These are phyloP conservation scores for Mycosarcoma maydis DNA, from an alignment of 1,284 basidiomycete species.

Conservation along the genomic window DNA sequence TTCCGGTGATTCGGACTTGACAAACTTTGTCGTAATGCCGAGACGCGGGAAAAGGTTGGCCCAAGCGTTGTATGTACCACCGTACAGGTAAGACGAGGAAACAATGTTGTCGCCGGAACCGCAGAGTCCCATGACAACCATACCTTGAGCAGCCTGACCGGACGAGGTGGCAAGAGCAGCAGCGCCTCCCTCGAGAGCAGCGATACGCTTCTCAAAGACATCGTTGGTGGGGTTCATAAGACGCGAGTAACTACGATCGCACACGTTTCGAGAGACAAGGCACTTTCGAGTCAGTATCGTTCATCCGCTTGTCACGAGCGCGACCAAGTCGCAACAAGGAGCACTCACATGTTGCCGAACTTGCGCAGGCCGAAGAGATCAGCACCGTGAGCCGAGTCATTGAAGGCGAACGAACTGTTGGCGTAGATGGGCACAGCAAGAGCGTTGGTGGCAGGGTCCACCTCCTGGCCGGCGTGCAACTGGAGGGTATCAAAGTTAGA, in stretches of 20 bases:
- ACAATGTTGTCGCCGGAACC: constrained; percentile 83
- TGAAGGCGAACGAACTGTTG: constrained; percentile 65
- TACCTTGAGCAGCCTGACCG: constrained; percentile 83
- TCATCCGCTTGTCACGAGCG: neutral
- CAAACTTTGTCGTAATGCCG: constrained; percentile 81
- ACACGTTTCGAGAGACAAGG: neutral
- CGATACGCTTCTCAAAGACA: constrained; percentile 85
- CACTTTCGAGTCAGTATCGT: neutral
- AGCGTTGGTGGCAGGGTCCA: constrained; percentile 77
- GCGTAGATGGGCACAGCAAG: constrained; percentile 83
- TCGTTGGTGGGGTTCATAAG: constrained; percentile 86
- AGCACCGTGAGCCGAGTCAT: constrained; percentile 74
- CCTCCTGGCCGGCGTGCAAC: constrained; percentile 81
- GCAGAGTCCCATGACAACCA: constrained; percentile 75
- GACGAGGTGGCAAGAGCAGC: constrained; percentile 82
- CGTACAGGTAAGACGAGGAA: constrained; percentile 69
- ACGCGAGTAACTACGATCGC: constrained; percentile 66
- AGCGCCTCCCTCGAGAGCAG: constrained; percentile 82
- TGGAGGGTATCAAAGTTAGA: constrained; percentile 66
- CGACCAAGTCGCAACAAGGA: neutral
- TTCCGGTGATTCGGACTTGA: constrained; percentile 74
- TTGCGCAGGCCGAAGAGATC: constrained; percentile 78
- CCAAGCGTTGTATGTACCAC: constrained; percentile 85
- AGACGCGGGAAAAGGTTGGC: constrained; percentile 78
- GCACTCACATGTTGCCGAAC: constrained; percentile 74